These are phyloP conservation scores for Histomonas meleagridis DNA, from an alignment of 208 protist species.

Conservation along the genomic window DNA sequence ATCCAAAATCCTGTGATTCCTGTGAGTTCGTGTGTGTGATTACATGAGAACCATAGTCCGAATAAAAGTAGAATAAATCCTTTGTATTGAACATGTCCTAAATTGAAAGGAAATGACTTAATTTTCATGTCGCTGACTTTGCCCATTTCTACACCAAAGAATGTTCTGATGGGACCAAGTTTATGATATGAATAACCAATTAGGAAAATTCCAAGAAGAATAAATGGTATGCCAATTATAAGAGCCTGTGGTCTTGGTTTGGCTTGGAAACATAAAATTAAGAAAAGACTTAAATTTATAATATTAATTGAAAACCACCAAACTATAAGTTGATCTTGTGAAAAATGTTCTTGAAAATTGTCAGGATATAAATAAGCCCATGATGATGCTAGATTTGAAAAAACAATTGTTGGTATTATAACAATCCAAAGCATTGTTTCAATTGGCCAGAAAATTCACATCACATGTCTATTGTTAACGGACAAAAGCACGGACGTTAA, in stretches of 20 bases:
- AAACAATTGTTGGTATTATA: neutral
- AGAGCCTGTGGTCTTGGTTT: neutral
- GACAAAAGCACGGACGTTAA: too few species aligned
- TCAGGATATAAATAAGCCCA: neutral
- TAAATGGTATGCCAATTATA: neutral
- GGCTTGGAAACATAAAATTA: neutral
- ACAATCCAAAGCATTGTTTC: neutral
- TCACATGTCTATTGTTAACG: too few species aligned
- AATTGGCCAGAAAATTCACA: too few species aligned
- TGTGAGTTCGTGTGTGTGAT: neutral
- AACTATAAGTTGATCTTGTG: neutral
- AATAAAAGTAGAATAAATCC: neutral
- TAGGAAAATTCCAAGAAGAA: neutral
- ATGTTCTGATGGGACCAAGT: neutral
- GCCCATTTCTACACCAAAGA: neutral
- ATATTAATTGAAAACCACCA: neutral
- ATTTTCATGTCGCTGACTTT: neutral
- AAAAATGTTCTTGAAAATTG: neutral
- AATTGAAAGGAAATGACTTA: neutral
- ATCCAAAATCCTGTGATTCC: neutral
- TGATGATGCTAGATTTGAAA: neutral
- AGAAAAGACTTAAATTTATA: neutral
- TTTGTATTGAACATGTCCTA: neutral
- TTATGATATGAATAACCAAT: neutral
- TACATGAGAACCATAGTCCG: neutral